Evolutionary conservation across 257 asterid genomes (phyloP).

Genomic region (Primulina eburnea): DNA sequence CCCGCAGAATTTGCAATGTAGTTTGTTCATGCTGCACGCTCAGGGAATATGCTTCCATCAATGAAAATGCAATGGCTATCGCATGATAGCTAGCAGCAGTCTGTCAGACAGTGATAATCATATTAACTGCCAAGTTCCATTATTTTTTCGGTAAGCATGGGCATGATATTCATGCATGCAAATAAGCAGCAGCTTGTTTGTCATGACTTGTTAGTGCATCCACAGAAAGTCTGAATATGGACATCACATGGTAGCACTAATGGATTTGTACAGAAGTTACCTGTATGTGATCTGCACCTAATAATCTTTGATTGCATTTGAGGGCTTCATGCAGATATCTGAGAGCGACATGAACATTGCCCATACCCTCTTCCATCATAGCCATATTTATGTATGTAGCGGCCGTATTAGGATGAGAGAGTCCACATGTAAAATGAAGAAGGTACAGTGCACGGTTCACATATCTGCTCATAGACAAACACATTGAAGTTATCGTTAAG

Average conservation of each 20-base stretch:
- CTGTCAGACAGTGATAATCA: constrained; percentile 46
- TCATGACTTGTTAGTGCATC: constrained; percentile 19
- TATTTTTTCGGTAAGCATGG: constrained; percentile 25
- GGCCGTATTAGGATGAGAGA: constrained; percentile 98
- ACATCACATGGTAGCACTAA: background rate
- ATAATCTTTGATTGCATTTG: constrained; percentile 80
- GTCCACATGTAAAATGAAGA: constrained; percentile 96
- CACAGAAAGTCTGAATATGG: background rate
- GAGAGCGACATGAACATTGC: constrained; percentile 97
- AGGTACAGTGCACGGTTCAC: constrained; percentile 97
- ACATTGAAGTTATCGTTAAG: constrained; percentile 6
- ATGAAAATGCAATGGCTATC: constrained; percentile 97
- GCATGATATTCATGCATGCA: constrained; percentile 21
- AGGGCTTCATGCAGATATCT: constrained; percentile 99
- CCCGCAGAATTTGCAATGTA: constrained; percentile 92
- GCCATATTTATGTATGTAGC: constrained; percentile 98
- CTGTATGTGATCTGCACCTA: constrained; percentile 99
- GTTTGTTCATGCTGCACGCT: constrained; percentile 99
- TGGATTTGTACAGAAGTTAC: constrained; percentile 35
- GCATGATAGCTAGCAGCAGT: constrained; percentile 99
- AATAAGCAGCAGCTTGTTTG: constrained; percentile 11
- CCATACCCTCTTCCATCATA: constrained; percentile 99
- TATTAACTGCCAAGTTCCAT: constrained; percentile 16
- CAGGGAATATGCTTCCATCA: constrained; percentile 97
- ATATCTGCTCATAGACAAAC: constrained; percentile 52